These are phyloP conservation scores for Wickerhamiella siamensis DNA, from an alignment of 805 yeast genomes.

Conservation along the genomic window DNA sequence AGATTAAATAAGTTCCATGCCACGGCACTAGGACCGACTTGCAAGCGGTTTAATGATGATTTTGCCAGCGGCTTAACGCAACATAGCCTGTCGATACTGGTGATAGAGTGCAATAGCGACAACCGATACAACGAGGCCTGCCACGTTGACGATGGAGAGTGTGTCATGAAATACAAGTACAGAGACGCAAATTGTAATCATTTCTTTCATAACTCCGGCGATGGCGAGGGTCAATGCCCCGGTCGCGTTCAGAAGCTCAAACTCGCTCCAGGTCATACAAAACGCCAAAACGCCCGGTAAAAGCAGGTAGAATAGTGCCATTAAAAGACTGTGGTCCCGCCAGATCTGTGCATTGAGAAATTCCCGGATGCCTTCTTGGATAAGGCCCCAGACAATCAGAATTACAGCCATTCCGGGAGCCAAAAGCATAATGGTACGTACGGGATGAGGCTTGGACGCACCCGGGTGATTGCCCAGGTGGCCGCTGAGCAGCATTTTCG, in stretches of 20 bases:
- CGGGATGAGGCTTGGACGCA: constrained; percentile 38
- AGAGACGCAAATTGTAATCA: constrained; percentile 59
- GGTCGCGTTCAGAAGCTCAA: constrained; percentile 64
- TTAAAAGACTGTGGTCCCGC: constrained; percentile 41
- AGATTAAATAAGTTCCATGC: too few relatives aligned
- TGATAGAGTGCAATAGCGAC: constrained; percentile 76
- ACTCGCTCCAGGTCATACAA: constrained; percentile 72
- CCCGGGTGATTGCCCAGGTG: constrained; percentile 25
- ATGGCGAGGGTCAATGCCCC: constrained; percentile 75
- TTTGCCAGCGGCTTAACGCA: not conserved
- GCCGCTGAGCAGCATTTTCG: constrained; percentile 62
- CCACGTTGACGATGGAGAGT: constrained; percentile 47
- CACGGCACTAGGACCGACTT: too few relatives aligned
- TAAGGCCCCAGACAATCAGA: constrained; percentile 45
- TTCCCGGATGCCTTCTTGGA: constrained; percentile 51
- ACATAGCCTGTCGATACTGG: constrained; percentile 19
- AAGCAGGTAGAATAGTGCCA: constrained; percentile 44
- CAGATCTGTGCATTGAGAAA: constrained; percentile 48
- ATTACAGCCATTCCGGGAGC: constrained; percentile 70
- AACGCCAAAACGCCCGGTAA: constrained; percentile 83
- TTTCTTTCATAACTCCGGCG: constrained; percentile 87
- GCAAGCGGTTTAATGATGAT: not conserved
- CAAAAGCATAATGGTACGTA: constrained; percentile 66
- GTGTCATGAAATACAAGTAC: constrained; percentile 64
- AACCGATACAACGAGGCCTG: constrained; percentile 65